Evolutionary conservation across 768 basidiomycete species (phyloP).

Genomic region (Gloeopeniophorella convolvens): DNA sequence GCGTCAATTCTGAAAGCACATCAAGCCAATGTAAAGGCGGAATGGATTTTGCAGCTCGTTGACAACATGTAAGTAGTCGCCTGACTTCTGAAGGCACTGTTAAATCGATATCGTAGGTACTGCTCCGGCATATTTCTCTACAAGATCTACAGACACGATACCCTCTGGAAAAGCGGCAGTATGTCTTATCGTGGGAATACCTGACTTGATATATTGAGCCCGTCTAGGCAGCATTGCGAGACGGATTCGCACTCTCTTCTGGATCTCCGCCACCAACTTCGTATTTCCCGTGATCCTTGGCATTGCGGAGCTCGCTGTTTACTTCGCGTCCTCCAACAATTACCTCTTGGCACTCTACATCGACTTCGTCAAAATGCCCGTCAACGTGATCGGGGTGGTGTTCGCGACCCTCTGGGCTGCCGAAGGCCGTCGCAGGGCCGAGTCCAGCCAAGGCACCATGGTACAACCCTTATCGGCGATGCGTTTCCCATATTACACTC

Average conservation of each 20-base stretch:
- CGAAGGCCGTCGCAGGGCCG: too few relatives aligned
- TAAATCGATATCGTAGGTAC: constrained; percentile 2
- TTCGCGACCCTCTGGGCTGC: constrained; percentile 32
- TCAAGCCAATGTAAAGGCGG: constrained; percentile 19
- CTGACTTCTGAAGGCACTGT: not conserved
- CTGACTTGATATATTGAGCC: not conserved
- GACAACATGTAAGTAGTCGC: constrained; percentile 29
- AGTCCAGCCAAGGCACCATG: too few relatives aligned
- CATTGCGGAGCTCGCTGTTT: constrained; percentile 28
- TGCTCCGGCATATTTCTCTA: constrained; percentile 27
- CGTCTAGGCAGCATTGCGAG: constrained; percentile 21
- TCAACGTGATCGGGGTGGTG: constrained; percentile 33
- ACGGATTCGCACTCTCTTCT: constrained; percentile 30
- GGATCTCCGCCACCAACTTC: constrained; percentile 33
- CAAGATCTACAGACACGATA: constrained; percentile 16
- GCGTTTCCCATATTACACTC: too few relatives aligned
- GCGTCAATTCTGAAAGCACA: not conserved
- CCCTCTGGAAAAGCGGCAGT: too few relatives aligned
- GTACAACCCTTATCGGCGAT: too few relatives aligned
- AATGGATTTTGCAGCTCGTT: constrained; percentile 31
- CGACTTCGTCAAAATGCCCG: constrained; percentile 25
- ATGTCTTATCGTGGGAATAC: too few relatives aligned
- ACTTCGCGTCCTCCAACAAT: constrained; percentile 16
- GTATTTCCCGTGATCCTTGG: constrained; percentile 34
- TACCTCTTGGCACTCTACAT: constrained; percentile 22